phyloP scores from a whole-genome alignment of 129 eudicot genomes.

The Glebionis coronaria region DNA sequence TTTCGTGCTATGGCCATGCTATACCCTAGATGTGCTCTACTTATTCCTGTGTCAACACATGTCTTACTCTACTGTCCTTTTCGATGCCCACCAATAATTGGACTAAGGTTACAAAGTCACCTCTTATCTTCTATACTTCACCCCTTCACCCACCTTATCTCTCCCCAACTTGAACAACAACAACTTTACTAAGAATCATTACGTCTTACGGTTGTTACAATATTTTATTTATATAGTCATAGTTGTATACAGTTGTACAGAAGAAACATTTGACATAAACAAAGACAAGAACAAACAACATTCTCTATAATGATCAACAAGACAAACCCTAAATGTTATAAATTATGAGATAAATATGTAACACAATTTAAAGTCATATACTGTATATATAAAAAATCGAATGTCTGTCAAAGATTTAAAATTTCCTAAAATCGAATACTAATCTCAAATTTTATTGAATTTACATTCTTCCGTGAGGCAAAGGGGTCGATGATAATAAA shows the following conservation, averaged over 20 bases:
- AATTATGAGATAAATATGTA: slow-evolving; percentile 14
- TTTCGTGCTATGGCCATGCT: no score
- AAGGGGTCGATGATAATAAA: slow-evolving; percentile 5
- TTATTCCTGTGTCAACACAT: no score
- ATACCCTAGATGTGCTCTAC: no score
- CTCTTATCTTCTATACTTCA: no score
- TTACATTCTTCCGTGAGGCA: slow-evolving; percentile 7
- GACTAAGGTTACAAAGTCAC: no score
- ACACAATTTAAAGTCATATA: slow-evolving; percentile 25
- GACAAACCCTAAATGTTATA: slow-evolving; percentile 21
- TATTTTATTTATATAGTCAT: slow-evolving; percentile 24
- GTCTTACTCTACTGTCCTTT: no score
- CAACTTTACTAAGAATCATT: slow-evolving; percentile 24
- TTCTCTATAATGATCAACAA: no score
- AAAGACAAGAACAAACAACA: slow-evolving; percentile 3
- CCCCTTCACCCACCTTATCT: no score
- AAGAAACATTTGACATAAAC: slow-evolving; percentile 13
- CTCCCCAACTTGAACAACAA: no score
- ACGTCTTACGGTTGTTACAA: slow-evolving; percentile 25
- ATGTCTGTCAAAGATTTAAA: slow-evolving; percentile 42
- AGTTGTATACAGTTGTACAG: slow-evolving; percentile 14
- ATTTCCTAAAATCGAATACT: slow-evolving; percentile 41
- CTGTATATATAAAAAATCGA: slow-evolving; percentile 25
- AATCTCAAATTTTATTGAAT: slow-evolving; percentile 21
- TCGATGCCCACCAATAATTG: no score